Evolutionary conservation across 768 basidiomycete species (phyloP).

Genomic region (Leccinum incarnatum): DNA sequence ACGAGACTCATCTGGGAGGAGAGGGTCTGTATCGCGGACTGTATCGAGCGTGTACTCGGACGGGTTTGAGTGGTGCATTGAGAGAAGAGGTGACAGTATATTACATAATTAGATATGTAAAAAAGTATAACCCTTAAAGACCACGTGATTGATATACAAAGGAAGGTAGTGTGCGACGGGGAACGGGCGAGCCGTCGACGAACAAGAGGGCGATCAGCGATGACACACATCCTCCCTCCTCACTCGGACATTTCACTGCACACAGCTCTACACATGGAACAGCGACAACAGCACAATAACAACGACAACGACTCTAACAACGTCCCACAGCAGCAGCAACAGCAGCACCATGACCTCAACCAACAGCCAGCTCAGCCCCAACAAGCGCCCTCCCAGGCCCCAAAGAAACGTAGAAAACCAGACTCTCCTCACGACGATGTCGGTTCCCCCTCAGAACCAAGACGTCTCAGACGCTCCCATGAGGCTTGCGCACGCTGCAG

Average conservation of each 20-base stretch:
- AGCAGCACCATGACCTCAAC: neutral
- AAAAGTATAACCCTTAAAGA: neutral
- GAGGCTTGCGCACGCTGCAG: conserved; percentile 92
- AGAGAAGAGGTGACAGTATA: neutral
- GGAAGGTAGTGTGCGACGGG: conserved; percentile 10
- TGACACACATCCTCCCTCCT: conserved; percentile 49
- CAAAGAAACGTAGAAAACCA: conserved; percentile 61
- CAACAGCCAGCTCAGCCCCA: conserved; percentile 24
- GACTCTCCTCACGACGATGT: conserved; percentile 57
- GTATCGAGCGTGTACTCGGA: conserved; percentile 67
- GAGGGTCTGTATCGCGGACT: conserved; percentile 38
- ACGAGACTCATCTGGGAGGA: conserved; percentile 30
- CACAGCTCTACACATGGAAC: conserved; percentile 68
- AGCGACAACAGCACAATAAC: conserved; percentile 47
- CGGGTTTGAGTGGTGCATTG: conserved; percentile 33
- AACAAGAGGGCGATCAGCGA: conserved; percentile 26
- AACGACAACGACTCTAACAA: conserved; percentile 32
- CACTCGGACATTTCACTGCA: conserved; percentile 53
- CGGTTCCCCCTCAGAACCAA: conserved; percentile 61
- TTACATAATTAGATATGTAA: conserved; percentile 3
- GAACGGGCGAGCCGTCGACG: neutral
- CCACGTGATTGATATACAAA: conserved; percentile 26
- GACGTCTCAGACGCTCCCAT: conserved; percentile 82
- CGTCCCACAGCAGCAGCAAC: conserved; percentile 25
- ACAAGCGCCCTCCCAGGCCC: conserved; percentile 34